Evolutionary conservation across 2,329 filamentous ascomycete species (phyloP).

Genomic region (Aspergillus fumigatiaffinis): DNA sequence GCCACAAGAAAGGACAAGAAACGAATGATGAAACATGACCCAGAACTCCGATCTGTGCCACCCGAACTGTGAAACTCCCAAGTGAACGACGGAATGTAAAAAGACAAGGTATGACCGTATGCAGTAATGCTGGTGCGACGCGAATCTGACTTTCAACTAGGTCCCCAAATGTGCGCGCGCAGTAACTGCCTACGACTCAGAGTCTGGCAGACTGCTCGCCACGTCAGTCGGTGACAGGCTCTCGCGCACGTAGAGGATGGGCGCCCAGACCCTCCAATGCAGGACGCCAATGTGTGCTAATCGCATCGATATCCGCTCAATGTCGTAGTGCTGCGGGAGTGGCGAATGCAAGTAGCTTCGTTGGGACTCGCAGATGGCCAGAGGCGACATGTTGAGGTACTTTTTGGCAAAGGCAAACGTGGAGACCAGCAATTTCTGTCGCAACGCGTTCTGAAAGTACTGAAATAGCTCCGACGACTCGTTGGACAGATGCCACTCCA

Average conservation of each 20-base stretch:
- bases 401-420: slow-evolving; percentile 31
- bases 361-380: slow-evolving; percentile 44
- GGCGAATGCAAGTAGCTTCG: slow-evolving; percentile 22
- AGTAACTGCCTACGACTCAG: neutral
- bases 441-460: slow-evolving; percentile 31
- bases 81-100: neutral
- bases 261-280: slow-evolving; percentile 86
- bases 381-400: slow-evolving; percentile 40
- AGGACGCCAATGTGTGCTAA: slow-evolving; percentile 79
- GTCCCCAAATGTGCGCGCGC: neutral
- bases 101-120: neutral
- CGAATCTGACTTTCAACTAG: slow-evolving; percentile 2
- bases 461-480: slow-evolving; percentile 28
- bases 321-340: slow-evolving; percentile 28
- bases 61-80: neutral
- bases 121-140: slow-evolving; percentile 4
- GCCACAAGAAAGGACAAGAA: slow-evolving; percentile 3
- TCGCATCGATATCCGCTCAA: slow-evolving; percentile 61
- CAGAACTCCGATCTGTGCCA: slow-evolving; percentile 1
- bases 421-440: slow-evolving; percentile 28
- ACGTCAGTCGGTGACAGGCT: slow-evolving; percentile 17
- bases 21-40: neutral
- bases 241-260: slow-evolving; percentile 60
- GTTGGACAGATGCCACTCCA: slow-evolving; percentile 34
- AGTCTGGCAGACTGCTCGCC: slow-evolving; percentile 4